These are phyloP conservation scores for Hylodesmum podocarpum DNA, from an alignment of 306 rosid genomes.

Conservation along the genomic window DNA sequence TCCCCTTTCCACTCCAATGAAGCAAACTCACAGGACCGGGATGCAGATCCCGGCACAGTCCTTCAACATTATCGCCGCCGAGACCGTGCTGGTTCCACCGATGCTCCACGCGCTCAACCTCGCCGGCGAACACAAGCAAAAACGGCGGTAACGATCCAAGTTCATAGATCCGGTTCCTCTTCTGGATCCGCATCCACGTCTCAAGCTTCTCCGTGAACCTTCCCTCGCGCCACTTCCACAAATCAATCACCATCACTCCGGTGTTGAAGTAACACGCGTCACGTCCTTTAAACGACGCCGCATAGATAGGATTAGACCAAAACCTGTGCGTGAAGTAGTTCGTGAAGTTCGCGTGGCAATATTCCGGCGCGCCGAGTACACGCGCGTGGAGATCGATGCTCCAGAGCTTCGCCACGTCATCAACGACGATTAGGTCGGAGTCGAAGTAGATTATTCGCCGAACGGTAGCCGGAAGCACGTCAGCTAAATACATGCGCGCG, in stretches of 20 bases:
- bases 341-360: conserved; percentile 90
- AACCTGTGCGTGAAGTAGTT: conserved; percentile 74
- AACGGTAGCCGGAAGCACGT: conserved; percentile 58
- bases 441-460: conserved; percentile 82
- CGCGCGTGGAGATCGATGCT: conserved; percentile 52
- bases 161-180: conserved; percentile 74
- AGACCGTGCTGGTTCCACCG: conserved; percentile 97
- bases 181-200: conserved; percentile 89
- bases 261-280: conserved; percentile 84
- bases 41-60: conserved; percentile 75
- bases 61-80: conserved; percentile 85
- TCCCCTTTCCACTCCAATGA: conserved; percentile 97
- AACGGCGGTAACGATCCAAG: conserved; percentile 90
- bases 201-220: conserved; percentile 65
- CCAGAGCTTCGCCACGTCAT: conserved; percentile 92
- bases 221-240: conserved; percentile 81
- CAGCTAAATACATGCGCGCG: conserved; percentile 88
- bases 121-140: conserved; percentile 78
- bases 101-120: conserved; percentile 77
- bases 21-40: conserved; percentile 86
- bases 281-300: conserved; percentile 59
- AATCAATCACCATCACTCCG: conserved; percentile 93
- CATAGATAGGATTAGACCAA: conserved; percentile 59
- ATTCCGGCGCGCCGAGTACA: conserved; percentile 88
- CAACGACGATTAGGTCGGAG: conserved; percentile 83